Evolutionary conservation across 23 red algal genomes (phyloP), one percentile per base, ranked within the genome.

Genomic region (Chondrus crispus): DNA sequence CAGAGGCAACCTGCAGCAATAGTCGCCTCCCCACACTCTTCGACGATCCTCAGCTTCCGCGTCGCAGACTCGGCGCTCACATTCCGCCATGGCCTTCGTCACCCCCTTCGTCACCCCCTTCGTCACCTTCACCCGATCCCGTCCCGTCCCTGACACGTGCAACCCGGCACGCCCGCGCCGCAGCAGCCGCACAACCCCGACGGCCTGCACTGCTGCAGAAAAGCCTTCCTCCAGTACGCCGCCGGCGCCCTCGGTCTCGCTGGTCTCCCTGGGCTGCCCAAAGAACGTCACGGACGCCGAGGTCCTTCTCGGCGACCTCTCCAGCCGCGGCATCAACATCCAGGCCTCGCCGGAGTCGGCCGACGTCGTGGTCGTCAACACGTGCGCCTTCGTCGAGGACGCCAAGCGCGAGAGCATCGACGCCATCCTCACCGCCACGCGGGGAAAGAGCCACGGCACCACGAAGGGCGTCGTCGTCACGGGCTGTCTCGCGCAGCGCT

Each of bases 251-350:
- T 58, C 90, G 35, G 96, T 98, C 44, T 62, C 96, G 35, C 79
- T 98, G 3, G 93, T 98, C 43, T 90, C 96, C 4, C 69, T 98
- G 30, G 96, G 96, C 36, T 98, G 96, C 71, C 82, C 96, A 19
- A 98, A 98, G 63, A 98, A 98, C 84, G 95, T 95, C n/a, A 95
- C 95, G 7, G 96, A 98, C 60, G 96, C 96, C 12, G 96, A 98
- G 58, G 96, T 98, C 37, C 80, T 98, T 35, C 90, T 98, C 18
- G 90, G 78, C 60, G 94, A 98, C 74, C 40, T 98, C 29, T 54
- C 82, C 7, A 91, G 60, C 72, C 76, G 68, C 26, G 85, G 68
- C 45, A 81, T 95, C 51, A 30, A 52, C 2, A 80, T 95, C 52
- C 73, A 76, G 16, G 45, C 79, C 16, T 66, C 78, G 12, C 42